phyloP scores from a whole-genome alignment of 2,329 filamentous ascomycete genomes.

The Plenodomus biglobosus region DNA sequence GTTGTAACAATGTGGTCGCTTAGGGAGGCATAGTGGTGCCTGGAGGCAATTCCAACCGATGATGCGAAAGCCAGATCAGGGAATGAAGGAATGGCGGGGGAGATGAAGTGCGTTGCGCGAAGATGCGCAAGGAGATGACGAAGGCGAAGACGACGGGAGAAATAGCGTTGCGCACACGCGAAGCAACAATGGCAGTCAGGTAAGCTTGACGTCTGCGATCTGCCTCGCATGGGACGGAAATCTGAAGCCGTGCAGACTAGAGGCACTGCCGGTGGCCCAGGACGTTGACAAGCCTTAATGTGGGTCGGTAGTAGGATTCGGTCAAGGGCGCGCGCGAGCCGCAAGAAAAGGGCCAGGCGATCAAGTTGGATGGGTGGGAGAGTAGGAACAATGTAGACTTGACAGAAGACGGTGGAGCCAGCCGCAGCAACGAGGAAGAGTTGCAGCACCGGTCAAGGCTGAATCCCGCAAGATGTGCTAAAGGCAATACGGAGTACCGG shows the following conservation, averaged over 20 bases:
- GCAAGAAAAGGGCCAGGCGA: conserved; percentile 17
- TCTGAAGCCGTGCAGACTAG: conserved; percentile 30
- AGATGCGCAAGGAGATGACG: conserved; percentile 14
- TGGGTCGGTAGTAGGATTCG: conserved; percentile 22
- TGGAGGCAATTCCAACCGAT: conserved; percentile 20
- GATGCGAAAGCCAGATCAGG: conserved; percentile 19
- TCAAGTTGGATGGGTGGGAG: conserved; percentile 21
- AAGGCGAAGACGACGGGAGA: conserved; percentile 19
- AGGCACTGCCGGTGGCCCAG: conserved; percentile 37
- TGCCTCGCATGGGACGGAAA: conserved; percentile 36
- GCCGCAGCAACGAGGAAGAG: conserved; percentile 34
- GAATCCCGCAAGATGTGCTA: conserved; percentile 29
- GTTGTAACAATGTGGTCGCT: conserved; percentile 10
- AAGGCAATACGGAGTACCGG: conserved; percentile 13
- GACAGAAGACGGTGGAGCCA: conserved; percentile 25
- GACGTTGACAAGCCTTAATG: conserved; percentile 28
- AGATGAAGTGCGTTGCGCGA: conserved; percentile 14
- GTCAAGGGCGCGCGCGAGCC: conserved; percentile 28
- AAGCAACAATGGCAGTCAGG: conserved; percentile 29
- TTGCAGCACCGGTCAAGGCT: conserved; percentile 43
- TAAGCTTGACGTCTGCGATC: conserved; percentile 33
- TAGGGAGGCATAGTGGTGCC: conserved; percentile 41
- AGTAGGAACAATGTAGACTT: conserved; percentile 23
- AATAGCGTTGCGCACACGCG: conserved; percentile 26
- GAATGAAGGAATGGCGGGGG: conserved; percentile 11